Conservation (phyloP, 2,329 filamentous ascomycete genomes). For the Alternaria conjuncta region DNA sequence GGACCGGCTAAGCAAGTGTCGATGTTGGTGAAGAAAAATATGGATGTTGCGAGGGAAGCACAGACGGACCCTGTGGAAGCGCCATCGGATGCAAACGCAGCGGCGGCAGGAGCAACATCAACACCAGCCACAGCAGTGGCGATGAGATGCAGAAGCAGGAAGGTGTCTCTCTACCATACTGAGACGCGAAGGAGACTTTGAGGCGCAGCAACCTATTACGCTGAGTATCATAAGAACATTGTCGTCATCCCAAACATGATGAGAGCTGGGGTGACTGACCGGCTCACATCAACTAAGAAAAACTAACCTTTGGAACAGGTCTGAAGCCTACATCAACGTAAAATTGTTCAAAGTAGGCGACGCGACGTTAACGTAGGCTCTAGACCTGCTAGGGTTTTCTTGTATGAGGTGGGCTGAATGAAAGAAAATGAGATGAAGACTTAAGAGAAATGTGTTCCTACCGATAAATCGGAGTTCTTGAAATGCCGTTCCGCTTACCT, state of each 20-base stretch:
- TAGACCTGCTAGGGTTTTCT: neutral
- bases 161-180: constrained; percentile 7
- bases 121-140: constrained; percentile 15
- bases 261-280: constrained; percentile 19
- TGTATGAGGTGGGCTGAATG: neutral
- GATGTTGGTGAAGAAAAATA: constrained; percentile 13
- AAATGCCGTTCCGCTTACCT: neutral
- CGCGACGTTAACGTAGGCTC: neutral
- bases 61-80: constrained; percentile 21
- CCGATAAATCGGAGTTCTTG: neutral
- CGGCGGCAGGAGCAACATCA: constrained; percentile 27
- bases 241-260: constrained; percentile 9
- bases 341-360: neutral
- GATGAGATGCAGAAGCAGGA: constrained; percentile 16
- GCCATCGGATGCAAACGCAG: constrained; percentile 28
- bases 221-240: constrained; percentile 8
- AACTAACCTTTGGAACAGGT: neutral
- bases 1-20: constrained; percentile 20
- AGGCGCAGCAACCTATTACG: constrained; percentile 12
- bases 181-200: neutral
- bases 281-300: neutral
- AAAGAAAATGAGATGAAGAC: constrained; percentile 1
- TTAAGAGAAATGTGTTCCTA: neutral
- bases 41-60: constrained; percentile 13
- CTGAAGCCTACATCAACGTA: neutral